Evolutionary conservation across 1,284 basidiomycete genomes (phyloP).

Genomic region (Rhodotorula sp.): DNA sequence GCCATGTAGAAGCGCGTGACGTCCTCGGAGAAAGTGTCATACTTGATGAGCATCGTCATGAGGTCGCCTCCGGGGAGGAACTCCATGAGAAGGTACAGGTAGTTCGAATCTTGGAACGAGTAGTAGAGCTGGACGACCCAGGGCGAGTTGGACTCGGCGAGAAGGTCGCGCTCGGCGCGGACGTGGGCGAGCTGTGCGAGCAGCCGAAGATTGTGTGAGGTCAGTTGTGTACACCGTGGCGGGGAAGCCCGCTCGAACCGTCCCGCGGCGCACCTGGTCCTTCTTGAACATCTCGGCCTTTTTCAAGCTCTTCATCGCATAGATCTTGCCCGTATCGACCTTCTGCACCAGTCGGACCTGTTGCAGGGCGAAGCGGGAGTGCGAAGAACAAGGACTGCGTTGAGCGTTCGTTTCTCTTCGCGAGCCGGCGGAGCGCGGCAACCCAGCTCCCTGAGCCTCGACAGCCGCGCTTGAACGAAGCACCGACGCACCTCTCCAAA

Average conservation of each 20-base stretch:
- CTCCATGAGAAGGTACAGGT: conserved; percentile 98
- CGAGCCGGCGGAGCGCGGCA: too few relatives aligned
- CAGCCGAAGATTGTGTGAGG: not conserved
- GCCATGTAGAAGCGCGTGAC: conserved; percentile 99
- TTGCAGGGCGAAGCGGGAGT: not conserved
- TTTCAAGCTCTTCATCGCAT: conserved; percentile 97
- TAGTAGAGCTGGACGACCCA: conserved; percentile 99
- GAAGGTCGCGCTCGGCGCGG: conserved; percentile 94
- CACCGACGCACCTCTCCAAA: conserved; percentile 72
- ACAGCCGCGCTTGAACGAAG: not conserved
- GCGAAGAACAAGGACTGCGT: not conserved
- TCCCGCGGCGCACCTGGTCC: conserved; percentile 68
- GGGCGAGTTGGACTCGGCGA: conserved; percentile 94
- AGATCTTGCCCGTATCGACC: conserved; percentile 94
- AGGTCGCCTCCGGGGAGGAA: conserved; percentile 96
- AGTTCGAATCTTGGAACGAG: conserved; percentile 95
- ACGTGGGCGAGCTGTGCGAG: conserved; percentile 82
- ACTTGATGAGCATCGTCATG: conserved; percentile 99
- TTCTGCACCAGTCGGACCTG: conserved; percentile 94
- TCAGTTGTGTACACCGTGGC: too few relatives aligned
- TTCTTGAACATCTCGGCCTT: conserved; percentile 99
- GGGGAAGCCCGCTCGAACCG: too few relatives aligned
- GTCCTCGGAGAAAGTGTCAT: conserved; percentile 98
- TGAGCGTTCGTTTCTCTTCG: not conserved
- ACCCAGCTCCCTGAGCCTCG: too few relatives aligned